A percentile compares a stretch with the other conserved stretches of the same genome.
phyloP scores from a whole-genome alignment of 192 early-diverging fungal genomes.

The Coemansia sp. region DNA sequence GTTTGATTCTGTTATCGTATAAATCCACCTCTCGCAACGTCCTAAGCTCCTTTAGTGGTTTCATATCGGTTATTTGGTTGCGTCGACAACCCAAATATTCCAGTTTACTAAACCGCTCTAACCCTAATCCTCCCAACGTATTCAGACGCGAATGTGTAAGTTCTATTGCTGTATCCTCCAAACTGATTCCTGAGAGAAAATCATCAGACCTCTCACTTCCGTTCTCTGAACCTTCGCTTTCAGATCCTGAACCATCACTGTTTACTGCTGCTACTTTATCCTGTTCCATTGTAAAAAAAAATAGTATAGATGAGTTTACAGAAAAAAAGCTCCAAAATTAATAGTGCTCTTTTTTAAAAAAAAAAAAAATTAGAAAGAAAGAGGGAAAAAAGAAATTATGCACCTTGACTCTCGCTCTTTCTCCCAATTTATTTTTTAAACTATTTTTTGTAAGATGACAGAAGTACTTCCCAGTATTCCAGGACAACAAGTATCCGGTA shows the following conservation, averaged over 20 bases:
- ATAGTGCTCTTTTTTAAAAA: too few species aligned
- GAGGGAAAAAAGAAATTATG: too few species aligned
- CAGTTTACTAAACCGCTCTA: slow-evolving; percentile 23
- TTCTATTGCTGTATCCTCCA: slow-evolving; percentile 31
- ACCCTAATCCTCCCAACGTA: slow-evolving; percentile 18
- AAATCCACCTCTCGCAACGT: slow-evolving; percentile 81
- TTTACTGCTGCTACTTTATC: not conserved
- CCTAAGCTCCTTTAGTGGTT: slow-evolving; percentile 55
- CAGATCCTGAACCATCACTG: not conserved
- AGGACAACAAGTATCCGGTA: slow-evolving; percentile 5
- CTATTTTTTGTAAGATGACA: slow-evolving; percentile 12
- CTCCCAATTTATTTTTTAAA: too few species aligned
- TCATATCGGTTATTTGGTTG: slow-evolving; percentile 77
- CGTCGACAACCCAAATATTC: slow-evolving; percentile 80
- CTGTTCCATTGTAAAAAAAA: too few species aligned
- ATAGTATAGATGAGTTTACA: too few species aligned
- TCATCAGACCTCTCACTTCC: not conserved
- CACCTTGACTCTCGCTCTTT: too few species aligned
- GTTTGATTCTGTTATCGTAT: slow-evolving; percentile 91
- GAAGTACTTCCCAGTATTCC: slow-evolving; percentile 26
- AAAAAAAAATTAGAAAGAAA: too few species aligned
- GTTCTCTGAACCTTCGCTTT: slow-evolving; percentile 4
- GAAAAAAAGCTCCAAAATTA: too few species aligned
- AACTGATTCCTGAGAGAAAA: slow-evolving; percentile 15
- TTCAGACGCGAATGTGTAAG: slow-evolving; percentile 42